A percentile compares a stretch with the other conserved stretches of the same genome.
Conservation (phyloP, 2,329 filamentous ascomycete species). For the Colletotrichum sansevieriae region DNA sequence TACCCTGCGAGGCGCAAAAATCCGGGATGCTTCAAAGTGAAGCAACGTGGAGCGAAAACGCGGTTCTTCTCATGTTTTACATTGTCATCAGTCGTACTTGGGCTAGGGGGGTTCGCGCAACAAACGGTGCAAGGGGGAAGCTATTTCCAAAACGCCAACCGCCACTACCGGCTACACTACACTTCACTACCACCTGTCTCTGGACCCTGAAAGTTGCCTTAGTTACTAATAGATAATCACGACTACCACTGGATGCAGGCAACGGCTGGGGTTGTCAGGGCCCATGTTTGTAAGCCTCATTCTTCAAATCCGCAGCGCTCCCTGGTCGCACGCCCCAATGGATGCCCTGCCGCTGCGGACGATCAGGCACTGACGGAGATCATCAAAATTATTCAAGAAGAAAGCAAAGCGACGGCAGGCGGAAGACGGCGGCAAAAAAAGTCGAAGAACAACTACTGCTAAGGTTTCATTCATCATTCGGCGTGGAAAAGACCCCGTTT, state of each 20-base stretch:
- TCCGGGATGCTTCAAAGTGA: slow-evolving; percentile 8
- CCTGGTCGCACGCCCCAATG: background rate
- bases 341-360: slow-evolving; percentile 21
- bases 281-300: slow-evolving; percentile 38
- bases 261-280: slow-evolving; percentile 26
- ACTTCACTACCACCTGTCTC: background rate
- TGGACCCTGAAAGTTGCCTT: slow-evolving; percentile 9
- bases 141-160: slow-evolving; percentile 13
- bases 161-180: no score
- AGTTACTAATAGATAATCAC: background rate
- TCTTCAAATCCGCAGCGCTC: slow-evolving; percentile 23
- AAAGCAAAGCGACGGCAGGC: slow-evolving; percentile 1
- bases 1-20: background rate
- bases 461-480: no score
- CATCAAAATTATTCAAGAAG: slow-evolving; percentile 1
- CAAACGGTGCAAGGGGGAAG: slow-evolving; percentile 13
- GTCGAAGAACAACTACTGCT: no score
- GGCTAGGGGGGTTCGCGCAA: background rate
- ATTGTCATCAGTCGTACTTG: background rate
- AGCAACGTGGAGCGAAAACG: slow-evolving; percentile 3
- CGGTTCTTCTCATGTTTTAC: slow-evolving; percentile 2
- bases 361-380: slow-evolving; percentile 32
- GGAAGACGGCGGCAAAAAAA: slow-evolving; percentile 16
- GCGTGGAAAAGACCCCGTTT: no score
- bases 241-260: background rate